phyloP scores from a whole-genome alignment of 1,139 yeast genomes.

The Sugiyamaella paludigena region DNA sequence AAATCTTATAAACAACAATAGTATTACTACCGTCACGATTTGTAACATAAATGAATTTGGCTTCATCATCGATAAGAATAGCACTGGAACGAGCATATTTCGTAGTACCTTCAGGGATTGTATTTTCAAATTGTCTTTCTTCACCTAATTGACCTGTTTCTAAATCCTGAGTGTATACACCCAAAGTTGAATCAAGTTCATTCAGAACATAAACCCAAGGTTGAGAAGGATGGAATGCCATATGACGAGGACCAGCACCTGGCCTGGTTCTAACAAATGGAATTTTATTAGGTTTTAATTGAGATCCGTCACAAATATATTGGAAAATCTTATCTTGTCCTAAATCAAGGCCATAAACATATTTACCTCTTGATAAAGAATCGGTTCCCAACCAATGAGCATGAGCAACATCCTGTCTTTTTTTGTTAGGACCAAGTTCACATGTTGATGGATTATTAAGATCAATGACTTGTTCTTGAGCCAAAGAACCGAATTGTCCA shows the following conservation, averaged over 20 bases:
- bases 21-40: constrained; percentile 12
- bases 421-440: constrained; percentile 14
- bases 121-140: constrained; percentile 7
- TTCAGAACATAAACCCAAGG: constrained; percentile 14
- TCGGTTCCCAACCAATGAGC: constrained; percentile 18
- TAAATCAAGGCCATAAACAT: constrained; percentile 14
- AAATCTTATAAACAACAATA: constrained; percentile 3
- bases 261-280: constrained; percentile 9
- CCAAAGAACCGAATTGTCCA: too few relatives aligned
- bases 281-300: constrained; percentile 6
- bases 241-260: constrained; percentile 16
- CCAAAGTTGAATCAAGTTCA: constrained; percentile 15
- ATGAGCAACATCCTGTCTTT: constrained; percentile 16
- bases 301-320: constrained; percentile 5
- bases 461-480: constrained; percentile 4
- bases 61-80: constrained; percentile 11
- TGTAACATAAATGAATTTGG: constrained; percentile 12
- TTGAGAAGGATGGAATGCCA: constrained; percentile 14
- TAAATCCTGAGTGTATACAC: constrained; percentile 7
- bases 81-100: constrained; percentile 12
- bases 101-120: constrained; percentile 3
- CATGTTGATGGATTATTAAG: neutral
- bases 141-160: constrained; percentile 8
- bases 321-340: constrained; percentile 18
- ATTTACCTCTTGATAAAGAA: constrained; percentile 10